Base-by-base conservation (phyloP, 2,329 filamentous ascomycete genomes). In the Trichoderma breve region DNA sequence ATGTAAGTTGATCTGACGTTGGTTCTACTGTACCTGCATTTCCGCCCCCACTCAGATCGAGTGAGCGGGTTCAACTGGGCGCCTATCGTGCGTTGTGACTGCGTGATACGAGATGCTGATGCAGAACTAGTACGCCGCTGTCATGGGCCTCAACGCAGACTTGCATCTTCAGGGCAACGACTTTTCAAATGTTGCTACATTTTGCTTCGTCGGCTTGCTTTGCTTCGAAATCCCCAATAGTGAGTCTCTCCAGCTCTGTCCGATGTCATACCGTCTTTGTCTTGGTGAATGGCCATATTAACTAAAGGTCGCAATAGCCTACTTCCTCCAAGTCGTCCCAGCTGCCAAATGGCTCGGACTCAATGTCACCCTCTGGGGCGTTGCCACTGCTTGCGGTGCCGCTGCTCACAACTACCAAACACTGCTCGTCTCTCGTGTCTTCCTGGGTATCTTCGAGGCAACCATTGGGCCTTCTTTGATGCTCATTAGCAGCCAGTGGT, bases 141-240 rank as follows among this genome's bases (percentile, higher is more conserved):
- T 92, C 66, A 92, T 92, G 90, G 89, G 89, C 3, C 78, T 92
- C 8, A 82, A 79, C 26, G 79, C 84, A 65, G 88, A 90, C 71
- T 82, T 82, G 32, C 81, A 85, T 0, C 83, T 92, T 62, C 77
- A 80, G 14, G 86, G 86, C 21, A 90, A 91, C 73, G 84, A 91
- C 63, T 91, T 91, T 77, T 87, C 87, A 62, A 89, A 89, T 79
- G 79, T 89, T 21, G 88, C 88, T 3, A 90, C 88, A 0, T 86
- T 87, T 32, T 87, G 91, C 75, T 92, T 89, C 75, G 88, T 91
- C 55, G 89, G 87, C 4, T 86, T 89, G 69, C 80, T 89, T 1
- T 82, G 86, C 72, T 88, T 88, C 34, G 89, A 90, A 77, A 80
- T 90, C 3, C 88, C 88, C 11, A 89, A 89, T 72, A 87, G 88